Conservation (phyloP, 2,329 filamentous ascomycete species). For the Stachybotrys chartarum region DNA sequence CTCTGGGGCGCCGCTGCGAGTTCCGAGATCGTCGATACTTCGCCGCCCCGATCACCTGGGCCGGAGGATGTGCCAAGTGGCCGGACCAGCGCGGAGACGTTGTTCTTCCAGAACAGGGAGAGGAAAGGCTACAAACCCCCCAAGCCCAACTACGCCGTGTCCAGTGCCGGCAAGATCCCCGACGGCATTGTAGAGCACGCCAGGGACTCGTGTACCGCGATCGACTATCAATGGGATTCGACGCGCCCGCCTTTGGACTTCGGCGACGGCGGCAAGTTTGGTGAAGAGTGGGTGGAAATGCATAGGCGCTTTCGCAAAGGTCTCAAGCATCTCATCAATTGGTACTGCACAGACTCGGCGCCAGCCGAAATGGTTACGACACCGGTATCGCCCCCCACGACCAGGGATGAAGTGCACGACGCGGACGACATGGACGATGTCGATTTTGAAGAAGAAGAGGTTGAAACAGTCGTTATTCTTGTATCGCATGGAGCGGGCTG, state of each 20-base stretch:
- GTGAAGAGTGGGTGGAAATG: conserved; percentile 95
- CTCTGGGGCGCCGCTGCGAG: conserved; percentile 25
- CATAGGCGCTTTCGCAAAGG: conserved; percentile 82
- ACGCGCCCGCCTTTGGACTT: conserved; percentile 71
- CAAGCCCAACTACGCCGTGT: conserved; percentile 75
- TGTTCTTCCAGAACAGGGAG: conserved; percentile 8
- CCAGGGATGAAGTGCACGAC: conserved; percentile 21
- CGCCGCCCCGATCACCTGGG: background rate
- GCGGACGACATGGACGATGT: conserved; percentile 24
- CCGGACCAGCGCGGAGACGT: conserved; percentile 3
- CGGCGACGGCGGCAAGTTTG: conserved; percentile 81
- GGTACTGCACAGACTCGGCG: conserved; percentile 60
- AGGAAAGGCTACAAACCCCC: conserved; percentile 63
- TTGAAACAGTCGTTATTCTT: conserved; percentile 74
- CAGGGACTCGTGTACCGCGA: conserved; percentile 71
- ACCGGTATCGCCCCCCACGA: conserved; percentile 12
- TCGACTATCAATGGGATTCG: conserved; percentile 97
- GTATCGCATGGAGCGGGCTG: conserved; percentile 94
- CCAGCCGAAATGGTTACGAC: conserved; percentile 44
- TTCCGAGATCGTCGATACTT: conserved; percentile 11
- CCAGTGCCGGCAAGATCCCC: conserved; percentile 73
- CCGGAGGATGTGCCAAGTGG: background rate
- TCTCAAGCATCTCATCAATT: conserved; percentile 70
- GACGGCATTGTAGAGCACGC: conserved; percentile 85
- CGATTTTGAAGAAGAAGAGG: conserved; percentile 48